phyloP scores from a whole-genome alignment of 371 early-diverging fungal genomes.

The Mortierella sp. region DNA sequence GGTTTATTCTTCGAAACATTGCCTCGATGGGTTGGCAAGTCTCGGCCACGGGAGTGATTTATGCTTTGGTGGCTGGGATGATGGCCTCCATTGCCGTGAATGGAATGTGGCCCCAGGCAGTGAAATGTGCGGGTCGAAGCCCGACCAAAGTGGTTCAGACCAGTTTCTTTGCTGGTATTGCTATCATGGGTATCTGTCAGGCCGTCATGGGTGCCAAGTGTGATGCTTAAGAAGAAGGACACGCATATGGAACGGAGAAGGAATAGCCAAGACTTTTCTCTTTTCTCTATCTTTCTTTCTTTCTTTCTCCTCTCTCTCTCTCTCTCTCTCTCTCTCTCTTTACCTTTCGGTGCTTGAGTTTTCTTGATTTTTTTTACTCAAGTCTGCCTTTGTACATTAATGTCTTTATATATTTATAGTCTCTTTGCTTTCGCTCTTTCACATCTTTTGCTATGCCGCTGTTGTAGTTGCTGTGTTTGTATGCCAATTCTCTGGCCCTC shows the following conservation, averaged over 20 bases:
- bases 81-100: conserved; percentile 70
- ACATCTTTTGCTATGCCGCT: too few relatives aligned
- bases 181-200: conserved; percentile 59
- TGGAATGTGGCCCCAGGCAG: conserved; percentile 67
- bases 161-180: conserved; percentile 64
- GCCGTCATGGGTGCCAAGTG: conserved; percentile 47
- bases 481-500: not conserved
- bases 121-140: conserved; percentile 56
- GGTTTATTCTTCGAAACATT: conserved; percentile 57
- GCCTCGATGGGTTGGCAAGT: conserved; percentile 54
- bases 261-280: not conserved
- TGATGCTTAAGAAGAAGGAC: conserved; percentile 22
- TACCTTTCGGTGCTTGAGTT: too few relatives aligned
- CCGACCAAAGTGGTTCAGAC: conserved; percentile 54
- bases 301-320: not conserved
- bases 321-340: too few relatives aligned
- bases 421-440: too few relatives aligned
- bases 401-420: too few relatives aligned
- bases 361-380: too few relatives aligned
- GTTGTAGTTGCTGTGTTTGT: conserved; percentile 2
- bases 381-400: too few relatives aligned
- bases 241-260: too few relatives aligned
- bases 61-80: conserved; percentile 75
- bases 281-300: not conserved
- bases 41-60: conserved; percentile 60